Evolutionary conservation across 2,329 filamentous ascomycete genomes (phyloP).

Genomic region (Stachybotrys chartarum): DNA sequence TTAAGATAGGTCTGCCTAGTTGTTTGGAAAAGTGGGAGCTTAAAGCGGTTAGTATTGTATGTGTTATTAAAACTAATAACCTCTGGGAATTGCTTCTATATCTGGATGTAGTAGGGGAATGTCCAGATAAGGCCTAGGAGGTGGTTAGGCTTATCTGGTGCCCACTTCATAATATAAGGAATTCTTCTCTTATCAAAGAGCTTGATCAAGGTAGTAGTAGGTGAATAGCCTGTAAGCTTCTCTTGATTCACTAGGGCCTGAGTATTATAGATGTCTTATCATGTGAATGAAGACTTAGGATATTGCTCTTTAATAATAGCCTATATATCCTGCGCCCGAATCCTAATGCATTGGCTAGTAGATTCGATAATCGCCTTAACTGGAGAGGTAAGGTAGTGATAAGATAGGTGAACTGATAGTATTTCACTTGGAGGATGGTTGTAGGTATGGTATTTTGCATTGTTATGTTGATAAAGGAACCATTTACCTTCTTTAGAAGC

Average conservation of each 20-base stretch:
- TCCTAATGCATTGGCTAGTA: constrained; percentile 1
- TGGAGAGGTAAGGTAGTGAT: not conserved
- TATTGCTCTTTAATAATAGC: constrained; percentile 7
- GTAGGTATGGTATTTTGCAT: constrained; percentile 1
- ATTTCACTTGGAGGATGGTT: constrained; percentile 1
- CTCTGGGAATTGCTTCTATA: constrained; percentile 6
- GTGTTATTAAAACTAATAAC: constrained; percentile 5
- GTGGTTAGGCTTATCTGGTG: constrained; percentile 4
- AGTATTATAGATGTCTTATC: constrained; percentile 10
- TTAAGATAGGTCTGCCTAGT: constrained; percentile 3
- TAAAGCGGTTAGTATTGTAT: constrained; percentile 6
- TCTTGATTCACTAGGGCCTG: constrained; percentile 5
- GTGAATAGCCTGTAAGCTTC: constrained; percentile 6
- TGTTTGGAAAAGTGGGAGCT: constrained; percentile 5
- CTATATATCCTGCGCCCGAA: constrained; percentile 3
- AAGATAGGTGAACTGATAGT: constrained; percentile 1
- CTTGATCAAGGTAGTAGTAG: constrained; percentile 9
- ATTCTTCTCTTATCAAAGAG: constrained; percentile 9
- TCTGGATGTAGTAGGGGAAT: constrained; percentile 1
- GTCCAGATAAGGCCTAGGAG: constrained; percentile 8
- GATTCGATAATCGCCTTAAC: constrained; percentile 1
- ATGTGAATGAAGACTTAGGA: constrained; percentile 3
- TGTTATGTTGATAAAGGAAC: not conserved
- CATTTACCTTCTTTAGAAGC: constrained; percentile 2
- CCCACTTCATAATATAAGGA: constrained; percentile 10